Evolutionary conservation across 2,329 filamentous ascomycete species (phyloP).

Genomic region (Aspergillus melleus): DNA sequence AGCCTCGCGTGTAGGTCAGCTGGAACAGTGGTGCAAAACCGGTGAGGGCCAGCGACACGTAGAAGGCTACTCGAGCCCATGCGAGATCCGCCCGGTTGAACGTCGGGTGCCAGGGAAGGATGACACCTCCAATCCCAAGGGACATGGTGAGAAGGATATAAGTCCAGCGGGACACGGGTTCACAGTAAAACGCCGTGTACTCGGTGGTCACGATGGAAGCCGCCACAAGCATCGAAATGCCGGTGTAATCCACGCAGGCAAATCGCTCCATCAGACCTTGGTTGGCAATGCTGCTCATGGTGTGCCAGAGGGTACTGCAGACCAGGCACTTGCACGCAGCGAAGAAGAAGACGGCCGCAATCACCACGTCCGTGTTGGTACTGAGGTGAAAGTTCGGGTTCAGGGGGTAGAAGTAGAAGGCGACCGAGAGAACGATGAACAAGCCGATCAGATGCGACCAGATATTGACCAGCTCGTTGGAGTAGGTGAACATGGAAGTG

Average conservation of each 20-base stretch:
- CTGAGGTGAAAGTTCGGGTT: conserved; percentile 83
- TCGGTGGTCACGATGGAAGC: conserved; percentile 98
- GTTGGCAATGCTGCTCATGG: conserved; percentile 95
- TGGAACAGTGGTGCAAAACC: conserved; percentile 88
- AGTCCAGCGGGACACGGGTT: conserved; percentile 78
- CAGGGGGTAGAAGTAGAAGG: conserved; percentile 93
- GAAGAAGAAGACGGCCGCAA: conserved; percentile 93
- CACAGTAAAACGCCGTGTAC: conserved; percentile 98
- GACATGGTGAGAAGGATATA: conserved; percentile 82
- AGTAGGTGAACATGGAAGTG: conserved; percentile 76
- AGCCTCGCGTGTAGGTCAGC: conserved; percentile 73
- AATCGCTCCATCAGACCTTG: conserved; percentile 89
- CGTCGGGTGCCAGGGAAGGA: conserved; percentile 91
- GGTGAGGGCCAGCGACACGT: conserved; percentile 79
- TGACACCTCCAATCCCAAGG: conserved; percentile 81
- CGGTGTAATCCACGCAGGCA: conserved; percentile 97
- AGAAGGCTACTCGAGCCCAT: conserved; percentile 90
- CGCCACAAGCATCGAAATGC: conserved; percentile 87
- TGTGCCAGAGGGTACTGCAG: conserved; percentile 97
- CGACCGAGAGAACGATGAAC: conserved; percentile 81
- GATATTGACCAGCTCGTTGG: conserved; percentile 96
- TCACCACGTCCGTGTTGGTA: conserved; percentile 83
- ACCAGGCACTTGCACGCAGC: conserved; percentile 92
- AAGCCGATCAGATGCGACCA: conserved; percentile 93
- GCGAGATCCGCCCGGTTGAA: conserved; percentile 94